A percentile compares a stretch with the other conserved stretches of the same genome.
These are phyloP conservation scores for Trichocomaceae sp. DNA, from an alignment of 2,329 filamentous ascomycete genomes.

Conservation along the genomic window DNA sequence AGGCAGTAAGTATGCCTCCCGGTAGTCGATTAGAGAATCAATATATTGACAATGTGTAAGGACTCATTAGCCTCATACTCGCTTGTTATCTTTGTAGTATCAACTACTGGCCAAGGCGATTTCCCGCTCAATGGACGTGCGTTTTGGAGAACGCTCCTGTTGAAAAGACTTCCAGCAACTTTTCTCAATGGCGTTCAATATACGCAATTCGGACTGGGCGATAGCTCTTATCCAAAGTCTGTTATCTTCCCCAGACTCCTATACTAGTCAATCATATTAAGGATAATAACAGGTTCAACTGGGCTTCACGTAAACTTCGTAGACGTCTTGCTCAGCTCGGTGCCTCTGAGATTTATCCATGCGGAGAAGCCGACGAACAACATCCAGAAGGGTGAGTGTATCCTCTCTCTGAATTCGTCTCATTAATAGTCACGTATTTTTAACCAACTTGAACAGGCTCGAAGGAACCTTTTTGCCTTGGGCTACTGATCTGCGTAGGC, in stretches of 20 bases:
- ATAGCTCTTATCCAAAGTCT: slow-evolving; percentile 88
- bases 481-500: slow-evolving; percentile 60
- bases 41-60: slow-evolving; percentile 17
- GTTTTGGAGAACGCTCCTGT: slow-evolving; percentile 80
- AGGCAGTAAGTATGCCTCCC: slow-evolving; percentile 51
- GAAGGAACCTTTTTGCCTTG: slow-evolving; percentile 78
- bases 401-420: slow-evolving; percentile 12
- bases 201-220: slow-evolving; percentile 83
- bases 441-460: slow-evolving; percentile 47
- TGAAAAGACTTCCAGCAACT: slow-evolving; percentile 66
- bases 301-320: slow-evolving; percentile 80
- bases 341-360: slow-evolving; percentile 65
- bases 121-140: slow-evolving; percentile 72
- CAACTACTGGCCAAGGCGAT: slow-evolving; percentile 92
- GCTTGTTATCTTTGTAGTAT: slow-evolving; percentile 64
- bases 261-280: not conserved
- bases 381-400: slow-evolving; percentile 73
- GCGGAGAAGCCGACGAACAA: slow-evolving; percentile 87
- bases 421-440: not conserved
- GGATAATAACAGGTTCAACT: slow-evolving; percentile 64
- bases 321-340: slow-evolving; percentile 80
- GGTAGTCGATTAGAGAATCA: not conserved
- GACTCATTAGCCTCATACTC: slow-evolving; percentile 30
- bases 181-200: slow-evolving; percentile 66
- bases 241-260: slow-evolving; percentile 19